Evolutionary conservation across 192 early-diverging fungal species (phyloP).

Genomic region (Linnemannia zychae): DNA sequence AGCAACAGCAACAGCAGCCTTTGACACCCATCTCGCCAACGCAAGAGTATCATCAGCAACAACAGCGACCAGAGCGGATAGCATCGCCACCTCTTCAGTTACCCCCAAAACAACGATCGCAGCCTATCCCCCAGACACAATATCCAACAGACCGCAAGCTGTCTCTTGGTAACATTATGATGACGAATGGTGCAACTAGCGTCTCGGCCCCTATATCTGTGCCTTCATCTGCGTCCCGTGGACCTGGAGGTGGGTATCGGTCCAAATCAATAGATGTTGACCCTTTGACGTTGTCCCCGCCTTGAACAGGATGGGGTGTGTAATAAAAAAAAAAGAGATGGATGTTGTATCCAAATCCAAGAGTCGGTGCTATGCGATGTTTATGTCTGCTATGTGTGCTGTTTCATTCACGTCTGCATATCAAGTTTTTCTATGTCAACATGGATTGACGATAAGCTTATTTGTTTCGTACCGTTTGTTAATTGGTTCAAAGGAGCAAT

Average conservation of each 20-base stretch:
- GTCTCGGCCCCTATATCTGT: conserved; percentile 7
- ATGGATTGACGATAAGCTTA: no score
- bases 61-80: not conserved
- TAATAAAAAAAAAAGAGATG: not conserved
- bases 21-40: not conserved
- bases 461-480: not conserved
- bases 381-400: no score
- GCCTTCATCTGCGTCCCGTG: conserved; percentile 21
- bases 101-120: not conserved
- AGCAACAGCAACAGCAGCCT: no score
- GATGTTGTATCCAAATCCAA: no score
- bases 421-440: no score
- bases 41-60: no score
- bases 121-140: not conserved
- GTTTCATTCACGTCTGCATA: no score
- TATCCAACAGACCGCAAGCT: not conserved
- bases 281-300: not conserved
- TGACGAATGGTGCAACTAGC: not conserved
- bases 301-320: not conserved
- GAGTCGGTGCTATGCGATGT: no score
- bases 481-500: not conserved
- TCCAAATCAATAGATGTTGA: conserved; percentile 12
- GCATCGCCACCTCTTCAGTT: not conserved
- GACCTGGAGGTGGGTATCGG: conserved; percentile 22
- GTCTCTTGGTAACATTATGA: not conserved